These are phyloP conservation scores for Beauveria asiatica DNA, from an alignment of 2,329 filamentous ascomycete species.

Conservation along the genomic window DNA sequence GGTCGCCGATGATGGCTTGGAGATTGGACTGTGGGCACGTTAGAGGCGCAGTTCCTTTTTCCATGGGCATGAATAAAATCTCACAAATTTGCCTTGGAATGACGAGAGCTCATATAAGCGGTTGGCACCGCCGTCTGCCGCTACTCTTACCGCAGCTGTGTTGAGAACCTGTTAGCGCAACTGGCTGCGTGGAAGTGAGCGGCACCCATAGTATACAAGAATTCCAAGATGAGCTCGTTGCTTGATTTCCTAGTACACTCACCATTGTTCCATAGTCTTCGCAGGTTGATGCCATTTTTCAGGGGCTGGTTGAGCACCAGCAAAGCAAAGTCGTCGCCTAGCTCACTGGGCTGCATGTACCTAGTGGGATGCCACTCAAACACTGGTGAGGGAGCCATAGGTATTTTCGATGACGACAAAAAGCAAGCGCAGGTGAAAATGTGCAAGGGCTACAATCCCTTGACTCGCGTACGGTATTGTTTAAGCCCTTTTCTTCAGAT, in stretches of 20 bases:
- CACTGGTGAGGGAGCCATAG: neutral
- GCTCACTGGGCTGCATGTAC: constrained; percentile 26
- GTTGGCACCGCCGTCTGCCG: constrained; percentile 89
- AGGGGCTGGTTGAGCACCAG: constrained; percentile 46
- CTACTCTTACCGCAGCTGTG: constrained; percentile 59
- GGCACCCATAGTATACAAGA: too few relatives aligned
- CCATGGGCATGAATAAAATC: constrained; percentile 13
- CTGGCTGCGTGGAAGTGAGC: constrained; percentile 2
- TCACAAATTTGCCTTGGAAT: constrained; percentile 34
- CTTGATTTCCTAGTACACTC: constrained; percentile 11
- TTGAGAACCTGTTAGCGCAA: constrained; percentile 16
- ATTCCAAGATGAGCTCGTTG: neutral
- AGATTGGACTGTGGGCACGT: constrained; percentile 42
- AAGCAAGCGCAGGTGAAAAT: neutral
- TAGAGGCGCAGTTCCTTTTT: neutral
- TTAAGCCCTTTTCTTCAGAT: neutral
- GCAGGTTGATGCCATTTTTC: constrained; percentile 35
- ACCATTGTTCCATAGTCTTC: constrained; percentile 43
- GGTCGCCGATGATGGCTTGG: constrained; percentile 74
- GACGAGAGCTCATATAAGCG: constrained; percentile 47
- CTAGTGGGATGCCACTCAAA: constrained; percentile 34
- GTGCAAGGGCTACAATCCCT: neutral
- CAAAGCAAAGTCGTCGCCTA: constrained; percentile 32
- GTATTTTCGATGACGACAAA: neutral
- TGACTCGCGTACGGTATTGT: neutral